Conservation (phyloP, 495 filamentous ascomycete genomes). For the Daldinia caldariorum region DNA sequence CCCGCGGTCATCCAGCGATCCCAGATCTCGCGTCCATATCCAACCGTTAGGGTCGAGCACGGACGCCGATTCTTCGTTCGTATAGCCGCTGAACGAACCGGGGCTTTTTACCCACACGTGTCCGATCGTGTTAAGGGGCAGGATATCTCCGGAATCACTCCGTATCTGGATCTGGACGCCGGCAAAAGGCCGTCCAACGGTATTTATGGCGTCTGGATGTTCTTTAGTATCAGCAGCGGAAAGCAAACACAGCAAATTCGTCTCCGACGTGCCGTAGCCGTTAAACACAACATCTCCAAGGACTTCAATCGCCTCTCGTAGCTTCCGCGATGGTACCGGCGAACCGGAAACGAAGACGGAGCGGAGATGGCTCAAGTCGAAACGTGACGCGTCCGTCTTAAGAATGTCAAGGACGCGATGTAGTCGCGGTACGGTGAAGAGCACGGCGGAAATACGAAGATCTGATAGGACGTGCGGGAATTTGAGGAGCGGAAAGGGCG, state of each 20-base stretch:
- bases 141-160: neutral
- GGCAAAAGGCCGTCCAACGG: conserved; percentile 12
- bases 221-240: neutral
- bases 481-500: conserved; percentile 6
- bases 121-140: conserved; percentile 6
- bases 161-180: conserved; percentile 9
- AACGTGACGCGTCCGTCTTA: conserved; percentile 1
- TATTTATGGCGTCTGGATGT: conserved; percentile 3
- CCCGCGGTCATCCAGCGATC: neutral
- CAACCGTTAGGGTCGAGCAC: conserved; percentile 4
- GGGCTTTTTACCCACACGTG: conserved; percentile 14
- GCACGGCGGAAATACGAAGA: conserved; percentile 16
- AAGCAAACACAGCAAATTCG: conserved; percentile 8
- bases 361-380: conserved; percentile 17
- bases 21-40: conserved; percentile 20
- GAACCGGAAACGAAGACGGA: conserved; percentile 20
- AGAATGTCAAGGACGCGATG: conserved; percentile 14
- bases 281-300: conserved; percentile 10
- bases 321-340: conserved; percentile 12
- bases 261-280: conserved; percentile 19
- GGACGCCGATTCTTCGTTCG: conserved; percentile 6
- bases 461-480: conserved; percentile 14
- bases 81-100: conserved; percentile 4
- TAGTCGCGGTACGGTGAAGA: conserved; percentile 20
- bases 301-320: conserved; percentile 2